Percentiles rank a stretch among this genome's conserved stretches.
phyloP scores from a whole-genome alignment of 164 flowering plant species.

The Sextonia rubra region DNA sequence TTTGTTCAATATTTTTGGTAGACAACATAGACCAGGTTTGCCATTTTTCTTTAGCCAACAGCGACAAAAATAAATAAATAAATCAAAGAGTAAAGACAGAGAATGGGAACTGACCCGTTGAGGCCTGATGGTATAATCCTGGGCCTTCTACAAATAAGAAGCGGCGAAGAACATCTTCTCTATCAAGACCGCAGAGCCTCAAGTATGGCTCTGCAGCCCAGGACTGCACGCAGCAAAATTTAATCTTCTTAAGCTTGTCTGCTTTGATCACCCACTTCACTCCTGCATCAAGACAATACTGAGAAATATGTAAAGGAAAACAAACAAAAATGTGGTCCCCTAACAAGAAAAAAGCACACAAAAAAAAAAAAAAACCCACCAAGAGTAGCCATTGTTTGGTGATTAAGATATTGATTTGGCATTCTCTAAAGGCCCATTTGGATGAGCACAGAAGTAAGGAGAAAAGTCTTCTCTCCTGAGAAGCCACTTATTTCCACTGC shows the following conservation, averaged over 20 bases:
- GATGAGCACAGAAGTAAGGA: too few relatives aligned
- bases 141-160: constrained; percentile 89
- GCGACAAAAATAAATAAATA: too few relatives aligned
- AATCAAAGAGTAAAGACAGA: not conserved
- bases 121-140: constrained; percentile 65
- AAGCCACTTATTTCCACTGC: too few relatives aligned
- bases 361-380: too few relatives aligned
- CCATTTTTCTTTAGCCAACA: too few relatives aligned
- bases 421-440: too few relatives aligned
- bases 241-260: constrained; percentile 72
- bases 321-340: not conserved
- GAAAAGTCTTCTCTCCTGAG: too few relatives aligned
- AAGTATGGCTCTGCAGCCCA: constrained; percentile 83
- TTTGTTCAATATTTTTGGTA: too few relatives aligned
- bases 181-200: constrained; percentile 49
- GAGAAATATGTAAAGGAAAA: not conserved
- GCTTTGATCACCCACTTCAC: constrained; percentile 80
- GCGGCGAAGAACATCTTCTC: constrained; percentile 74
- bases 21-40: too few relatives aligned
- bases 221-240: constrained; percentile 91
- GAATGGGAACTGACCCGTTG: constrained; percentile 49
- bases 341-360: not conserved
- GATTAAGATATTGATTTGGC: too few relatives aligned
- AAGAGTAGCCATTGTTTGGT: too few relatives aligned
- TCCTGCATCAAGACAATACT: constrained; percentile 34